phyloP scores from a whole-genome alignment of 2,329 filamentous ascomycete species.

The Colletotrichum tabaci region DNA sequence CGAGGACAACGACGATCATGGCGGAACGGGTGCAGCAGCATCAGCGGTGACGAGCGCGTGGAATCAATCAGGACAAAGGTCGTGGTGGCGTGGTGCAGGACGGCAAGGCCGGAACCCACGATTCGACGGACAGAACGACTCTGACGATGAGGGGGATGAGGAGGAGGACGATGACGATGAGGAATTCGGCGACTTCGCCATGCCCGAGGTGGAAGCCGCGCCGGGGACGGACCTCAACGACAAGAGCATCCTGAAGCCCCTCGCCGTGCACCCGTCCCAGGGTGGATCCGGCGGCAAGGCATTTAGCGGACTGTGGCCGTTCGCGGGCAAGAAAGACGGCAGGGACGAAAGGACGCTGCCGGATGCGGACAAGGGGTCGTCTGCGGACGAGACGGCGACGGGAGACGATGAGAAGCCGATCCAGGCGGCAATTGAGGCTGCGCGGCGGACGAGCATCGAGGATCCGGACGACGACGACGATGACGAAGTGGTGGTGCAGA shows the following conservation, averaged over 20 bases:
- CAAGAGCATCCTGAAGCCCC: constrained; percentile 67
- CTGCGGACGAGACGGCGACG: constrained; percentile 46
- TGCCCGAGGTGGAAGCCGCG: constrained; percentile 67
- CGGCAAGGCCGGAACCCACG: constrained; percentile 48
- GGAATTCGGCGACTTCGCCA: constrained; percentile 79
- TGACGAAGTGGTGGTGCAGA: constrained; percentile 57
- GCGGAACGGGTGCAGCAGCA: constrained; percentile 27
- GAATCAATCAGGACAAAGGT: constrained; percentile 52
- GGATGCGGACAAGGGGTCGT: constrained; percentile 45
- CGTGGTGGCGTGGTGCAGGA: constrained; percentile 66
- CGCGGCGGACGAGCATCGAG: constrained; percentile 71
- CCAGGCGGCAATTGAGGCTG: constrained; percentile 65
- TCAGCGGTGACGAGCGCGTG: constrained; percentile 49
- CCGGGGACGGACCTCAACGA: constrained; percentile 50
- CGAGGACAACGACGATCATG: constrained; percentile 64
- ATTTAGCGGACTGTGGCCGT: constrained; percentile 72
- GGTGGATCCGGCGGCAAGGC: constrained; percentile 51
- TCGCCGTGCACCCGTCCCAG: constrained; percentile 66
- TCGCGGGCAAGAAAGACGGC: constrained; percentile 55
- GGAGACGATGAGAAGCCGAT: constrained; percentile 60
- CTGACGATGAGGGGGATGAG: constrained; percentile 68
- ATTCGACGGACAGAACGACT: constrained; percentile 61
- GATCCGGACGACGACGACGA: constrained; percentile 72
- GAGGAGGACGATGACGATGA: constrained; percentile 73
- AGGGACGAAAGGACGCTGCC: constrained; percentile 50